These are phyloP conservation scores for Lolium multiflorum DNA, from an alignment of 176 grass and related monocot species.

Conservation along the genomic window DNA sequence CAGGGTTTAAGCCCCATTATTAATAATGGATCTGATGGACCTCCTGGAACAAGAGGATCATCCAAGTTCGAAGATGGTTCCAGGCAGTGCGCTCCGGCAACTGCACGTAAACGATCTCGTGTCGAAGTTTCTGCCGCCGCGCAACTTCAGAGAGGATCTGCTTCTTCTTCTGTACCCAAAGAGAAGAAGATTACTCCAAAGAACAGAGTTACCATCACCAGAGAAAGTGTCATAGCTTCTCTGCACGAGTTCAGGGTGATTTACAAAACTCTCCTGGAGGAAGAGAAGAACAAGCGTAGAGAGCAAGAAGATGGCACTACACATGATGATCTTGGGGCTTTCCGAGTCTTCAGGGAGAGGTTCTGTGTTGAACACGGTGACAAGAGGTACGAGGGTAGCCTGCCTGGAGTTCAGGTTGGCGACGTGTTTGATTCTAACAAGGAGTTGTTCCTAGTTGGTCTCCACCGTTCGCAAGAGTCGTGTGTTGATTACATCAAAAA, in stretches of 20 bases:
- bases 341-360: slow-evolving; percentile 54
- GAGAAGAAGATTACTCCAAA: slow-evolving; percentile 27
- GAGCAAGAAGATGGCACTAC: slow-evolving; percentile 5
- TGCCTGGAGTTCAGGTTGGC: slow-evolving; percentile 64
- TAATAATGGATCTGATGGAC: not conserved
- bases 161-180: not conserved
- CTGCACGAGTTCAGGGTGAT: slow-evolving; percentile 61
- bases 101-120: not conserved
- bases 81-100: not conserved
- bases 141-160: not conserved
- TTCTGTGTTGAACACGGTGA: slow-evolving; percentile 19
- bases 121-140: slow-evolving; percentile 23
- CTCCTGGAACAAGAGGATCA: not conserved
- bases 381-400: slow-evolving; percentile 53
- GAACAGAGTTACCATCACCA: slow-evolving; percentile 2
- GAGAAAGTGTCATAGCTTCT: slow-evolving; percentile 48
- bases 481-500: slow-evolving; percentile 60
- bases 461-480: slow-evolving; percentile 43
- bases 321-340: slow-evolving; percentile 54
- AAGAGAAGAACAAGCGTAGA: slow-evolving; percentile 47
- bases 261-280: slow-evolving; percentile 49
- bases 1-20: slow-evolving; percentile 1
- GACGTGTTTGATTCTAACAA: slow-evolving; percentile 62
- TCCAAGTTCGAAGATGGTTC: not conserved
- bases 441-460: slow-evolving; percentile 64